Base-by-base conservation (phyloP, 2,329 filamentous ascomycete genomes). In the Claviceps sp. region DNA sequence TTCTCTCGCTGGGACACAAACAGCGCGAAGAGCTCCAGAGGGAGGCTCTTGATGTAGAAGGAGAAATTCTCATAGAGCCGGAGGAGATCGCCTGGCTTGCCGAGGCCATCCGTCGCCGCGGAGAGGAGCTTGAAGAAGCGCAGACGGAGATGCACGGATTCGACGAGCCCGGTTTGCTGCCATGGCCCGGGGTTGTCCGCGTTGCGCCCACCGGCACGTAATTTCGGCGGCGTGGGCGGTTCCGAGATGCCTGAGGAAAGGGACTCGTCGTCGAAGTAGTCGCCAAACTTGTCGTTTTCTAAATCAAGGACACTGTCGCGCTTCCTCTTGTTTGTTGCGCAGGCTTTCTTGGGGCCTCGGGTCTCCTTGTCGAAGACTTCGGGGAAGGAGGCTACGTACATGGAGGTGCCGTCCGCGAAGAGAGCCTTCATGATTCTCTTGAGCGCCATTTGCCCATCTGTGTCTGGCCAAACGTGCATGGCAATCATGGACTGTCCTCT, bases 331-430 rank as follows among this genome's bases (percentile, higher is more conserved):
- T 69, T 75, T 17, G 64, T 34, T 34, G 9, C 29, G 29, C 29
- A 64, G 23, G 65, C 60, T 50, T 67, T 68, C 45, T 57, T 60
- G 59, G 70, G 55, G 59, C 68, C 55, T 67, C 72, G 47, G 59
- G 65, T 56, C 69, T 90, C 86, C 50, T 79, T 78, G 22, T 75
- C 71, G 68, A 86, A 91, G 4, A 90, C 69, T 60, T 87, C 81
- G 2, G 71, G 72, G 59, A 81, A 88, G 7, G 78, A 71, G 1
- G 70, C 74, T 42, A 74, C 64, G 2, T 71, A 71, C 16, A 77
- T 66, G n/a, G 70, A 62, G 29, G 69, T 71, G 2, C 82, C 85
- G 57, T 85, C 80, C 0, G 84, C 81, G 50, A 88, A 77, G 5
- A 89, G 71, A 1, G 85, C 82, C 55, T 78, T 78, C 53, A 86